These are phyloP conservation scores for Saturnispora kantuleensis DNA, from an alignment of 805 yeast genomes.

Conservation along the genomic window DNA sequence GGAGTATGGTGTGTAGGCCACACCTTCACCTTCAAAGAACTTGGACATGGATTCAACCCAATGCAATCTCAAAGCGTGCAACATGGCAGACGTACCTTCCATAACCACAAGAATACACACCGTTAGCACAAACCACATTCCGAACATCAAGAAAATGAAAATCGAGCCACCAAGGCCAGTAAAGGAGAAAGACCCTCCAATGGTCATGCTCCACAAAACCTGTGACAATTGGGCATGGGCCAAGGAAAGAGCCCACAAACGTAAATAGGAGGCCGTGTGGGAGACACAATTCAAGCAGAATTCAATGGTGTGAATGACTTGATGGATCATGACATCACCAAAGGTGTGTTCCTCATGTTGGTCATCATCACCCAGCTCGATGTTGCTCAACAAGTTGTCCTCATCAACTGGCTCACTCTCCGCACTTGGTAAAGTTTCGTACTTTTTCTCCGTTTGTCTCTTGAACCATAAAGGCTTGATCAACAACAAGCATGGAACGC, in stretches of 20 bases:
- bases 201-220: conserved; percentile 96
- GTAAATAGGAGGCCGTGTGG: conserved; percentile 94
- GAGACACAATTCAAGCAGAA: conserved; percentile 95
- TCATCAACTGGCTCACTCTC: conserved; percentile 18
- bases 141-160: conserved; percentile 72
- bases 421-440: conserved; percentile 29
- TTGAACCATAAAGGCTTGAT: conserved; percentile 60
- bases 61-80: conserved; percentile 94
- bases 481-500: conserved; percentile 88
- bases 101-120: conserved; percentile 84
- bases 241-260: conserved; percentile 94
- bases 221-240: conserved; percentile 94
- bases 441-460: conserved; percentile 39
- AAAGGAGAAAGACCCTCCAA: conserved; percentile 61
- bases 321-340: conserved; percentile 94
- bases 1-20: conserved; percentile 79
- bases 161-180: conserved; percentile 60
- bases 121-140: conserved; percentile 90
- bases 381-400: conserved; percentile 25
- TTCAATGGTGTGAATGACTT: conserved; percentile 95
- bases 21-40: conserved; percentile 95
- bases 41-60: conserved; percentile 99
- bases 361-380: conserved; percentile 38
- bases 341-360: conserved; percentile 55
- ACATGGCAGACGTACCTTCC: conserved; percentile 99